Evolutionary conservation across 2,329 filamentous ascomycete genomes (phyloP), one percentile per base, ranked within the genome.

Genomic region (Aspergillus candidus): DNA sequence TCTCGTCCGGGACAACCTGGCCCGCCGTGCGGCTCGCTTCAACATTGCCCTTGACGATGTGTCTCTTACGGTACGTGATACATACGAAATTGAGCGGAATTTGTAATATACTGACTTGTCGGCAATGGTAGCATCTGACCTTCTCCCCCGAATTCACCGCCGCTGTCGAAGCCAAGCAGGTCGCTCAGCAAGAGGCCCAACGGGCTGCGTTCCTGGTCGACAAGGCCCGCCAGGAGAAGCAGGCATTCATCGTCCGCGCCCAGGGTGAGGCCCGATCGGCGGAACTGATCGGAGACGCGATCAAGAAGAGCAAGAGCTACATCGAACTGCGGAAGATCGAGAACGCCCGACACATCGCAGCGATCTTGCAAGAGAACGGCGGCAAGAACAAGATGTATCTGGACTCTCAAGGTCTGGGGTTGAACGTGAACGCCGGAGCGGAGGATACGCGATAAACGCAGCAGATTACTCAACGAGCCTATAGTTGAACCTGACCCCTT

Each of bases 221-320:
- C 82, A 96, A 97, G 76, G 93, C 93, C 42, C 84, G 93, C 56
- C 93, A 98, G 73, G 93, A 98, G 79, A 98, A 98, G 78, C 93
- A 98, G 74, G 93, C 93, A 59, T 96, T 90, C 75, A 89, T 98
- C 44, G 93, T 98, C 65, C 88, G 89, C 72, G 93, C 93, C 4
- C 93, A 97, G 82, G 93, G 93, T 88, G 93, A 98, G 75, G 93
- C 93, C 39, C 87, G 93, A 55, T 97, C 93, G 32, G 93, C 93
- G 37, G 90, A 98, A 73, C 83, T 98, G 53, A 96, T 98, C 62
- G 93, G 93, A 71, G 93, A 98, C 41, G 93, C 93, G 50, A 94
- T 98, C 82, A 98, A 97, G 87, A 98, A 97, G 85, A 94, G 80
- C 76, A 86, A 90, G 73, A 86, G 88, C 54, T 98, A 98, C 69